Conservation (phyloP, 2,329 filamentous ascomycete genomes). For the Fusarium agapanthi region DNA sequence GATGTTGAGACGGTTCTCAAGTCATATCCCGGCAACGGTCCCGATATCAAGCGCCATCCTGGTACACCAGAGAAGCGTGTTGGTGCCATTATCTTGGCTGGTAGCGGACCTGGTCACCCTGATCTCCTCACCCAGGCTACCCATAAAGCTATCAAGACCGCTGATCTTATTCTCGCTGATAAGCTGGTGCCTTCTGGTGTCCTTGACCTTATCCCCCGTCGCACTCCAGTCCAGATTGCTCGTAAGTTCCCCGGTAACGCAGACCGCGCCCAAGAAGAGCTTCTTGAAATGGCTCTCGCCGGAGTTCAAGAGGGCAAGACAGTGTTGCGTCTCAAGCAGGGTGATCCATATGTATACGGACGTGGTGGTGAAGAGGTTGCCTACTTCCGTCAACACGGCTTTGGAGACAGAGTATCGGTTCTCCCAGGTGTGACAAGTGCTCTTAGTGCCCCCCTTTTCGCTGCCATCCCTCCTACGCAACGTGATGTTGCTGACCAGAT, state of each 20-base stretch:
- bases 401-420: constrained; percentile 70
- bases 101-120: constrained; percentile 91
- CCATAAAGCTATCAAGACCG: constrained; percentile 76
- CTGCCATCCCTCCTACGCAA: constrained; percentile 87
- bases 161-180: constrained; percentile 84
- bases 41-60: constrained; percentile 34
- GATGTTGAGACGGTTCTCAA: constrained; percentile 82
- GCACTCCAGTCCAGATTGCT: constrained; percentile 89
- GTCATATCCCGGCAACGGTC: constrained; percentile 64
- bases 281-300: constrained; percentile 79
- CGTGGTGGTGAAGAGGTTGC: constrained; percentile 91
- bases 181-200: constrained; percentile 88
- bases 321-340: constrained; percentile 92
- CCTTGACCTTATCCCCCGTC: constrained; percentile 86
- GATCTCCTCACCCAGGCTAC: constrained; percentile 88
- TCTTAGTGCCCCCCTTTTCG: constrained; percentile 86
- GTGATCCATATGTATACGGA: constrained; percentile 96
- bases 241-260: constrained; percentile 98
- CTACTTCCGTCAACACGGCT: constrained; percentile 80
- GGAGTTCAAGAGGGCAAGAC: constrained; percentile 73
- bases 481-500: constrained; percentile 91
- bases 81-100: constrained; percentile 86
- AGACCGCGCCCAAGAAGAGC: constrained; percentile 89
- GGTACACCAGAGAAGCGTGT: constrained; percentile 43
- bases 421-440: constrained; percentile 92